Evolutionary conservation across 768 basidiomycete species (phyloP), one percentile per base, ranked within the genome.

Genomic region (Boletus speciosus): DNA sequence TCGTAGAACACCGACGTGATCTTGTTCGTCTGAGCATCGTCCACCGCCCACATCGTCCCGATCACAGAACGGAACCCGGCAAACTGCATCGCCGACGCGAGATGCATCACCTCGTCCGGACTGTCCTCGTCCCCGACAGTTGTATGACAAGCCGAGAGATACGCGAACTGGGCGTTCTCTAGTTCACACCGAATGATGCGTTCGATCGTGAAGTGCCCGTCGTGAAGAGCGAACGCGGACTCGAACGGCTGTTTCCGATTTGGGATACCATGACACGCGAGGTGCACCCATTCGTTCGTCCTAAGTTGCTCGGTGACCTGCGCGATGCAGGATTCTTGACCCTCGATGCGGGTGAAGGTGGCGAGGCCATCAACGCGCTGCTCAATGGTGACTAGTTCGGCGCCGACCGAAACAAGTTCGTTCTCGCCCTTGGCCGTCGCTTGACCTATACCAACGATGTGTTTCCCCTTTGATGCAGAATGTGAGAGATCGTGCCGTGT

Each of bases 201-300:
- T 4, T 48, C 42, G 23, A 62, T 35, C 4, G 57, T 50, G 6
- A 62, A 46, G 2, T 31, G 61, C 10, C 40, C 49, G 6, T 62
- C 40, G 11, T 29, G 29, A n/a, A 62, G 41, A 6, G 56, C 60
- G 19, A 62, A 62, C 1, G 35, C 40, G 0, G 61, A 62, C 15
- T 67, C 47, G 23, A 65, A 60, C 1, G 67, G 64, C 4, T 52
- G 44, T 9, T 4, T 19, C 4, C 4, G 14, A 8, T 56, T 39
- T 12, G 52, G 57, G 25, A 42, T n/a, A 8, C 62, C 67, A 32
- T 69, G 68, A 23, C 68, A 69, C 0, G 66, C 61, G n/a, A 69
- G 49, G 34, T 69, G 68, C 2, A 63, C 62, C 67, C 66, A 69
- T 1, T 45, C 21, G 21, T 16, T 29, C 32, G 32, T 40, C 8